phyloP scores from a whole-genome alignment of 441 rosid species.

The Erodium moschatum region DNA sequence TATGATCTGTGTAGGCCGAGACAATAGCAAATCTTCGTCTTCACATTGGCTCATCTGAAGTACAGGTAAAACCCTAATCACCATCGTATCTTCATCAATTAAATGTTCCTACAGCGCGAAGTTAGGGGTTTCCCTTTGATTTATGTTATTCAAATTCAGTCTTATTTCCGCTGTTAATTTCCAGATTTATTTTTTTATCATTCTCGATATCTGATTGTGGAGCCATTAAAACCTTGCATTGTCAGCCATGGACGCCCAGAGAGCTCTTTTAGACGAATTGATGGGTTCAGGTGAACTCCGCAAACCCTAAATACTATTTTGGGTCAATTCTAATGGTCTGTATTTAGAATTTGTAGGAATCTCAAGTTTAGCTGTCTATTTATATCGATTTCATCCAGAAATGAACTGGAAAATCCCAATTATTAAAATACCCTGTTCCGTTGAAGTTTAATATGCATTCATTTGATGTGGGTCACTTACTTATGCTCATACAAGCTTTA shows the following conservation, averaged over 20 bases:
- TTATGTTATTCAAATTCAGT: neutral
- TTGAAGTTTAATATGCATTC: neutral
- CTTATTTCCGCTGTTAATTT: neutral
- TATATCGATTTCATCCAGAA: neutral
- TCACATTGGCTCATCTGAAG: neutral
- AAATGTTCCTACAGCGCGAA: neutral
- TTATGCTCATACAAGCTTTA: neutral
- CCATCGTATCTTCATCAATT: neutral
- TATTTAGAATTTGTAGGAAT: neutral
- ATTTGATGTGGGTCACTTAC: neutral
- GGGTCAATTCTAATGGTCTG: neutral
- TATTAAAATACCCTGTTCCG: neutral
- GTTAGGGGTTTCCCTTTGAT: neutral
- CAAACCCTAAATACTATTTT: neutral
- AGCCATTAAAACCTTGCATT: neutral
- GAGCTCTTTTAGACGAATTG: slow-evolving; percentile 93
- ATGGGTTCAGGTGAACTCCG: slow-evolving; percentile 75
- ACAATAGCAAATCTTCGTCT: neutral
- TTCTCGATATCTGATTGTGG: neutral
- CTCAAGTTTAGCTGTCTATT: neutral
- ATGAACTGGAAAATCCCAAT: neutral
- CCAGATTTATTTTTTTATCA: neutral
- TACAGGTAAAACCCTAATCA: neutral
- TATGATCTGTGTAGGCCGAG: neutral
- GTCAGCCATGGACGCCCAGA: slow-evolving; percentile 71